A percentile compares a stretch with the other conserved stretches of the same genome.
Evolutionary conservation across 108 stramenopile species (phyloP).

Genomic region (Thalassiosira profunda): DNA sequence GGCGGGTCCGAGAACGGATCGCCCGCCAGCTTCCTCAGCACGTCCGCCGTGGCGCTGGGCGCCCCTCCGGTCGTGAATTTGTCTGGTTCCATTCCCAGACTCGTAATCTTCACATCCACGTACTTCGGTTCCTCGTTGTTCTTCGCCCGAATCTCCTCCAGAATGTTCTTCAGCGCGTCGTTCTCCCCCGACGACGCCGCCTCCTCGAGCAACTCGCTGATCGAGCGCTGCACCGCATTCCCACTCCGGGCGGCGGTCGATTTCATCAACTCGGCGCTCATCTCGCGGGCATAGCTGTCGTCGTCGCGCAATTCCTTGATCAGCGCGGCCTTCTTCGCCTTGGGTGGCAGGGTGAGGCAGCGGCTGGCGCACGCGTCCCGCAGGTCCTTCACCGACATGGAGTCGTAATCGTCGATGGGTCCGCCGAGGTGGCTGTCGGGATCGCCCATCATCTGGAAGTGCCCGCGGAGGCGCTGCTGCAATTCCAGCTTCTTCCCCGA

Average conservation of each 20-base stretch:
- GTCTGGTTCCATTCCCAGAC: constrained; percentile 82
- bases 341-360: constrained; percentile 17
- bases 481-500: constrained; percentile 87
- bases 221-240: constrained; percentile 54
- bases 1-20: constrained; percentile 89
- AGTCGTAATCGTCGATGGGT: constrained; percentile 65
- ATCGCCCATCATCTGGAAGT: constrained; percentile 54
- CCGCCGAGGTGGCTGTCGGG: not conserved
- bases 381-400: constrained; percentile 83
- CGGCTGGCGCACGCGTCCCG: constrained; percentile 59
- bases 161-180: constrained; percentile 52
- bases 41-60: constrained; percentile 92
- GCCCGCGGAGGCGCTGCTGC: constrained; percentile 71
- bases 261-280: constrained; percentile 37
- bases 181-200: constrained; percentile 51
- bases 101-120: constrained; percentile 83
- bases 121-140: constrained; percentile 64
- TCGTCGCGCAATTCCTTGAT: constrained; percentile 62
- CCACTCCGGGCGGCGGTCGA: constrained; percentile 14
- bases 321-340: constrained; percentile 61
- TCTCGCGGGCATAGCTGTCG: constrained; percentile 43
- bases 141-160: constrained; percentile 63
- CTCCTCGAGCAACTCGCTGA: constrained; percentile 61
- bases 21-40: constrained; percentile 88
- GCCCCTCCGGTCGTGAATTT: constrained; percentile 89